phyloP scores from a whole-genome alignment of 164 flowering plant species.

The Dillenia turbinata region DNA sequence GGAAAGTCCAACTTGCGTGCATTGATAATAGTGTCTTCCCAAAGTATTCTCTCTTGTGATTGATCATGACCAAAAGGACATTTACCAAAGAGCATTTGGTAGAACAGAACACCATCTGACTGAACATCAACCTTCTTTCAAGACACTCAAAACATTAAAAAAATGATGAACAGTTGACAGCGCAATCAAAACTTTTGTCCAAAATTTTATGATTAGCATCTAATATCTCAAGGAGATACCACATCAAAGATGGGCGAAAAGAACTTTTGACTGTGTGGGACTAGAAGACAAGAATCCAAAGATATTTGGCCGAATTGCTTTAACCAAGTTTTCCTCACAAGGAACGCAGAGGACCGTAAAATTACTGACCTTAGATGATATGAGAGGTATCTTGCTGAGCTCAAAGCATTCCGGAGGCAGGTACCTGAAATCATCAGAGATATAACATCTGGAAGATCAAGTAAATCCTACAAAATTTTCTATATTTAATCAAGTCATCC shows the following conservation, averaged over 20 bases:
- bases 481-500: not conserved
- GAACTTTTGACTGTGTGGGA: too few species aligned
- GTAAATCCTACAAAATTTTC: not conserved
- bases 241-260: too few species aligned
- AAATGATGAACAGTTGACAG: too few species aligned
- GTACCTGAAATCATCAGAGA: conserved; percentile 54
- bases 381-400: conserved; percentile 81
- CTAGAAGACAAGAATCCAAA: not conserved
- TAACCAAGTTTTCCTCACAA: too few species aligned
- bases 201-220: too few species aligned
- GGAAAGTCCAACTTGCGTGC: conserved; percentile 96
- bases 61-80: conserved; percentile 99
- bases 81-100: conserved; percentile 91
- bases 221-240: too few species aligned
- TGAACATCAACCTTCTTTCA: conserved; percentile 90
- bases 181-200: too few species aligned
- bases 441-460: not conserved
- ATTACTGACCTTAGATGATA: conserved; percentile 86
- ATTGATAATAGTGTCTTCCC: conserved; percentile 94
- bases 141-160: conserved; percentile 41
- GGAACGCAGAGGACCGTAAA: too few species aligned
- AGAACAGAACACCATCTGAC: conserved; percentile 93
- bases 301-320: not conserved
- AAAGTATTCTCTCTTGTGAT: conserved; percentile 88
- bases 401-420: conserved; percentile 99